phyloP scores from a whole-genome alignment of 495 filamentous ascomycete genomes.

The Amniculicola lignicola region DNA sequence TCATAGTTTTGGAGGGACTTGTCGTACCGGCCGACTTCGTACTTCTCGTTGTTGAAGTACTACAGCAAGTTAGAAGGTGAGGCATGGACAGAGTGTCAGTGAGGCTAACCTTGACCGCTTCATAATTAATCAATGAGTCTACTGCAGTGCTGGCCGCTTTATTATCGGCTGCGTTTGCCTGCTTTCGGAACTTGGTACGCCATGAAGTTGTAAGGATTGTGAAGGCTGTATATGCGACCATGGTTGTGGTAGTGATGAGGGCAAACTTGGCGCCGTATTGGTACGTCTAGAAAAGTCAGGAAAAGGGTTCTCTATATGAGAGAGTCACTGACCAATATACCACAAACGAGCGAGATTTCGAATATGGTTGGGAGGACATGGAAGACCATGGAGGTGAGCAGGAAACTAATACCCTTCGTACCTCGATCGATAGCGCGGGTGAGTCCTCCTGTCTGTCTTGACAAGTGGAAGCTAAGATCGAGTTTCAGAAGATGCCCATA shows the following conservation, averaged over 20 bases:
- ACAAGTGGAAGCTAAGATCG: slow-evolving; percentile 90
- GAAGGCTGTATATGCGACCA: slow-evolving; percentile 90
- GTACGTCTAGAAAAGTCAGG: slow-evolving; percentile 61
- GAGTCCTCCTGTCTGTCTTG: slow-evolving; percentile 88
- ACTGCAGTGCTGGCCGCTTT: slow-evolving; percentile 92
- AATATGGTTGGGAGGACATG: slow-evolving; percentile 91
- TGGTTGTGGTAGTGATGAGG: slow-evolving; percentile 82
- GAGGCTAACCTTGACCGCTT: slow-evolving; percentile 71
- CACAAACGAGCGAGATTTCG: slow-evolving; percentile 93
- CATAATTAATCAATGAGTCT: slow-evolving; percentile 95
- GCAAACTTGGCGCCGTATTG: slow-evolving; percentile 92
- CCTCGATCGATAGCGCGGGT: slow-evolving; percentile 94
- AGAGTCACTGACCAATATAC: slow-evolving; percentile 59
- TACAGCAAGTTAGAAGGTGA: not conserved
- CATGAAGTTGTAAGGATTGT: slow-evolving; percentile 94
- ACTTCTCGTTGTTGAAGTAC: slow-evolving; percentile 98
- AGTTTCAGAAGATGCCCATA: slow-evolving; percentile 86
- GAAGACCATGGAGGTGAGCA: slow-evolving; percentile 97
- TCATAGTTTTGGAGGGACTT: slow-evolving; percentile 82
- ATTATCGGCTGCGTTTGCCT: slow-evolving; percentile 95
- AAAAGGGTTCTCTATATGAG: not conserved
- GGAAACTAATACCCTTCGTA: slow-evolving; percentile 95
- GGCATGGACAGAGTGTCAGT: not conserved
- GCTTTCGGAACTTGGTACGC: slow-evolving; percentile 92
- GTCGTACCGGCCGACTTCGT: slow-evolving; percentile 88